Percentiles rank a stretch among this genome's conserved stretches.
Conservation (phyloP, 129 eudicot species). For the Deinandra increscens region DNA sequence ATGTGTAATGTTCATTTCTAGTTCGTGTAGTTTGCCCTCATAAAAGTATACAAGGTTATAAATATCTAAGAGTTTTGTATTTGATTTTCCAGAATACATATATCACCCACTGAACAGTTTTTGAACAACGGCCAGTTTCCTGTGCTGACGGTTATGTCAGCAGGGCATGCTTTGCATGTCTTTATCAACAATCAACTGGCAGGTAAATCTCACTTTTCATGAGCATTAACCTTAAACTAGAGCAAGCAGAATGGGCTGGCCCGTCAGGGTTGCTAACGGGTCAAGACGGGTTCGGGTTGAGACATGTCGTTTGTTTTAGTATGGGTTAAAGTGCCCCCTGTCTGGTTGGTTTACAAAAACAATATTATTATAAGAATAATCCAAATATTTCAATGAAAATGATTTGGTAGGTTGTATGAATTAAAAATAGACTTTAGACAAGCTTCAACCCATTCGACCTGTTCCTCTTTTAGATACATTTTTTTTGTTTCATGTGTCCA, state of each 20-base stretch:
- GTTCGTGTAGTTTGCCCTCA: too few species aligned
- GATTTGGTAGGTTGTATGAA: neutral
- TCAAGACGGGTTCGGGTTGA: neutral
- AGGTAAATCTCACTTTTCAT: conserved; percentile 42
- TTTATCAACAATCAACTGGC: conserved; percentile 70
- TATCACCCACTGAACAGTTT: conserved; percentile 59
- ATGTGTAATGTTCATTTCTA: too few species aligned
- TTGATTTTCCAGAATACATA: conserved; percentile 47
- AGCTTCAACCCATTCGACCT: conserved; percentile 15
- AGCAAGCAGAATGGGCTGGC: neutral
- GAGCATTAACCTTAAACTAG: neutral
- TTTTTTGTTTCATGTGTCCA: neutral
- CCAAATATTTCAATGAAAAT: neutral
- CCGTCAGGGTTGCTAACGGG: neutral
- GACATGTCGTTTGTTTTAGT: neutral
- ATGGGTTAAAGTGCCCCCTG: neutral
- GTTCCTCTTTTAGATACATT: neutral
- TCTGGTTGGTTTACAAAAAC: neutral
- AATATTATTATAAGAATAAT: neutral
- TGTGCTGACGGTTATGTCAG: conserved; percentile 74
- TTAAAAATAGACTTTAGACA: neutral
- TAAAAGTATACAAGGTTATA: neutral
- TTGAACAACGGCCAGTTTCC: conserved; percentile 57
- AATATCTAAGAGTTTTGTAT: neutral
- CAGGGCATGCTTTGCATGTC: conserved; percentile 90